Percentiles rank a stretch among this genome's conserved stretches.
Evolutionary conservation across 2,329 filamentous ascomycete genomes (phyloP).

Genomic region (Sporothrix inflata): DNA sequence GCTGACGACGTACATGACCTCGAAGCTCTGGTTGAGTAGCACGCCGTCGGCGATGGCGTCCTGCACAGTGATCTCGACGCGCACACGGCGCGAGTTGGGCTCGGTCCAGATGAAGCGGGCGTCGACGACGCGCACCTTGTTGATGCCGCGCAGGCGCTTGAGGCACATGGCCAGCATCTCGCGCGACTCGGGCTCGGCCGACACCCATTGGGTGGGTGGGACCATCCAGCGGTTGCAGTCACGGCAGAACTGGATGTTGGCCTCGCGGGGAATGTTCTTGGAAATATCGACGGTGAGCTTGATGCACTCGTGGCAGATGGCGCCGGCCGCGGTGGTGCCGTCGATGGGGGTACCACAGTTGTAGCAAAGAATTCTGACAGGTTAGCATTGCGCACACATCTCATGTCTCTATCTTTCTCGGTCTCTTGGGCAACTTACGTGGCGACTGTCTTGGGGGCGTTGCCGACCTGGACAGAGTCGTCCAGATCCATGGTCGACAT

Average conservation of each 20-base stretch:
- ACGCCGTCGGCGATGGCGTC: conserved; percentile 65
- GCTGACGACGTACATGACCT: conserved; percentile 88
- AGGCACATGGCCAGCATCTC: conserved; percentile 92
- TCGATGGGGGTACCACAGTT: conserved; percentile 97
- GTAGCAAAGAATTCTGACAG: conserved; percentile 83
- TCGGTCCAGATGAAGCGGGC: conserved; percentile 98
- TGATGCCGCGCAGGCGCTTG: conserved; percentile 80
- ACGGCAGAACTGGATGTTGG: conserved; percentile 84
- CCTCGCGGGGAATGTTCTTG: conserved; percentile 86
- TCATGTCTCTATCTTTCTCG: not conserved
- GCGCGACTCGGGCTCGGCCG: conserved; percentile 82
- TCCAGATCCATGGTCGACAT: conserved; percentile 42
- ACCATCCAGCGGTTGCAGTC: conserved; percentile 95
- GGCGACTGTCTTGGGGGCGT: conserved; percentile 39
- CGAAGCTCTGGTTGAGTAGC: conserved; percentile 87
- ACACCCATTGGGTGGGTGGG: conserved; percentile 83
- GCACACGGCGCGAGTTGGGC: conserved; percentile 88
- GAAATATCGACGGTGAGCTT: conserved; percentile 95
- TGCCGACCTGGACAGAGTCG: conserved; percentile 38
- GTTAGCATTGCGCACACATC: conserved; percentile 26
- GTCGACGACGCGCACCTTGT: conserved; percentile 92
- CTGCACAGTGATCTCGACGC: conserved; percentile 95
- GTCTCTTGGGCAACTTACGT: conserved; percentile 37
- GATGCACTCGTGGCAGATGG: conserved; percentile 94
- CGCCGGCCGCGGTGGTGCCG: conserved; percentile 81